Conservation (phyloP, 257 asterid genomes). For the Parsonsia alboflavescens region DNA sequence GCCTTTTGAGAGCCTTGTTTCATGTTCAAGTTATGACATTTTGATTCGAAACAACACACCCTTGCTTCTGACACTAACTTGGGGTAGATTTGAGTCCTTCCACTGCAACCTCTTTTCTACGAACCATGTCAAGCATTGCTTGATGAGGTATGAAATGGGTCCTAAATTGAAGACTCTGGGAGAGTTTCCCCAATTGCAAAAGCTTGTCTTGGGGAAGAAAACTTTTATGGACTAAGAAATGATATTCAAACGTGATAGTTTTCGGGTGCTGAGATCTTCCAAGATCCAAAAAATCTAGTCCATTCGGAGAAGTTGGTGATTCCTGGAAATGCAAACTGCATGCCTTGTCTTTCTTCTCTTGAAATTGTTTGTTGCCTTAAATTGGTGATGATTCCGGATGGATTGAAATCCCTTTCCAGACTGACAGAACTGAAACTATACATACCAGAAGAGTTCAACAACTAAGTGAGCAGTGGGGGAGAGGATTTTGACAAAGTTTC, state of each 20-base stretch:
- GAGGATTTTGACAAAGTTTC: background rate
- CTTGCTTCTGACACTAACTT: too few relatives aligned
- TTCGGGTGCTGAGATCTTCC: conserved; percentile 8
- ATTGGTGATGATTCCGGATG: background rate
- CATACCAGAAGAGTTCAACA: background rate
- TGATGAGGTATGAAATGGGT: background rate
- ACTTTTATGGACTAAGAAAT: conserved; percentile 9
- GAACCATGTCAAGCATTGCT: too few relatives aligned
- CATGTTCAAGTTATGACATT: too few relatives aligned
- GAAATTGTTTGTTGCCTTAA: background rate
- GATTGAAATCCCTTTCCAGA: background rate
- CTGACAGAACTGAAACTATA: background rate
- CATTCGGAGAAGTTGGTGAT: conserved; percentile 2
- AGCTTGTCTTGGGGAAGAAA: background rate
- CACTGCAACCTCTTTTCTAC: too few relatives aligned
- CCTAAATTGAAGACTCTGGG: background rate
- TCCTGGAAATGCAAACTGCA: background rate
- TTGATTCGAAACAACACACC: too few relatives aligned
- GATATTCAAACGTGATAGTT: background rate
- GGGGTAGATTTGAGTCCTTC: background rate
- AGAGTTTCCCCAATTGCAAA: conserved; percentile 4
- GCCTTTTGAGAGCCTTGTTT: too few relatives aligned
- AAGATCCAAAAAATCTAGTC: background rate
- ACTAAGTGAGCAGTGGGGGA: background rate
- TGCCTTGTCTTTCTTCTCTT: too few relatives aligned